Evolutionary conservation across 163 green algal species (phyloP), one percentile per base, ranked within the genome.

Genomic region (Volvox carteri): DNA sequence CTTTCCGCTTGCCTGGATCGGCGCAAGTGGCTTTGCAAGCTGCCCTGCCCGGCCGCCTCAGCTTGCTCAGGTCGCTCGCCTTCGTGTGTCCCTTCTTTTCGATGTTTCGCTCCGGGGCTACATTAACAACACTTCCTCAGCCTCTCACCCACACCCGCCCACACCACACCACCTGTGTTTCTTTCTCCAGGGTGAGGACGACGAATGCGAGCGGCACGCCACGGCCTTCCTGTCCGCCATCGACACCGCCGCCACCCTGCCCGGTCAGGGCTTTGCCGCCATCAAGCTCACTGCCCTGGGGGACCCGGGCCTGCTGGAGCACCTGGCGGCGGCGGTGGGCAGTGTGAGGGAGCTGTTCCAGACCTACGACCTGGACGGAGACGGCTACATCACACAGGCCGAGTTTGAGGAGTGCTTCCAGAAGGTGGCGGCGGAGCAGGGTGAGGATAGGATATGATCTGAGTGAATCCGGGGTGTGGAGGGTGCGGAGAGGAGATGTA

Each of bases 261-360:
- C 78, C 93, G n/a, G 90, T 92, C 52, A 93, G 93, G 78, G 95
- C 28, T 98, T 98, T 93, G 94, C 96, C 41, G 96, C 96, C 0
- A 95, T 98, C 90, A 98, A 98, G 94, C 86, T 98, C 12, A 98
- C 97, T 14, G 96, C 96, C 9, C 94, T 99, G 84, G 96, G 95
- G 52, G 96, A 97, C 85, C 96, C 96, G 33, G 35, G 23, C 33
- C 93, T 98, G 87, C 92, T 98, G 85, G 92, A 98, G 93, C 93
- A 95, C 60, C 93, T 97, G 28, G 94, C 87, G 46, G 89, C 50
- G 25, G 92, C 90, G 7, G 91, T 98, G 41, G 25, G 87, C 5
- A 83, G 92, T 37, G 92, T 98, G n/a, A 86, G 85, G 1, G 87
- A 85, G 83, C 90, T 98, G 56, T 98, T 98, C 75, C 46, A 62